A percentile compares a stretch with the other conserved stretches of the same genome.
phyloP scores from a whole-genome alignment of 768 basidiomycete species.

The Russula emetica region DNA sequence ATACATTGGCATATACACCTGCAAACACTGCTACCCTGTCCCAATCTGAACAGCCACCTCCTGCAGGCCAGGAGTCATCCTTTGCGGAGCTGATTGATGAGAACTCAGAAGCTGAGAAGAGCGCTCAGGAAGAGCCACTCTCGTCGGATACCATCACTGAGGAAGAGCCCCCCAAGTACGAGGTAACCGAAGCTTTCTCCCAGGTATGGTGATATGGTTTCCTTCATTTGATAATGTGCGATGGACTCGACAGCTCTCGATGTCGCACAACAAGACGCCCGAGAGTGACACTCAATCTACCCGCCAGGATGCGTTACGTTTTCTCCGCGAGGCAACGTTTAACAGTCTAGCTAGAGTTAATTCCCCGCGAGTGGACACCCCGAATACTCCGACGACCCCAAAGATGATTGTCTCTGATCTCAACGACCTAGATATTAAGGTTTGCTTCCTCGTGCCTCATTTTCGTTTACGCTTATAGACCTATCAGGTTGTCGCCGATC shows the following conservation, averaged over 20 bases:
- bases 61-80: conserved; percentile 11
- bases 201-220: not conserved
- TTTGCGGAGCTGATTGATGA: not conserved
- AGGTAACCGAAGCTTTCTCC: conserved; percentile 17
- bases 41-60: conserved; percentile 2
- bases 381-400: conserved; percentile 12
- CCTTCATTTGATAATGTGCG: not conserved
- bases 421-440: conserved; percentile 26
- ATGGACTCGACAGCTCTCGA: conserved; percentile 6
- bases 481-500: conserved; percentile 9
- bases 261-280: conserved; percentile 13
- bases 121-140: conserved; percentile 1
- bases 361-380: conserved; percentile 10
- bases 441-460: not conserved
- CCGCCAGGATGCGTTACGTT: conserved; percentile 27
- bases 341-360: conserved; percentile 22
- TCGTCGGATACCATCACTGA: not conserved
- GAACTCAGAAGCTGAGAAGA: not conserved
- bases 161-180: conserved; percentile 23
- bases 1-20: not conserved
- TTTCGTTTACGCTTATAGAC: conserved; percentile 4
- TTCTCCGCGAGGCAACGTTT: conserved; percentile 27
- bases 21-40: not conserved
- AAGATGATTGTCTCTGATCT: conserved; percentile 21
- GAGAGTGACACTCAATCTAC: conserved; percentile 23